Conservation (phyloP, 768 basidiomycete genomes). For the Kwoniella sp. region DNA sequence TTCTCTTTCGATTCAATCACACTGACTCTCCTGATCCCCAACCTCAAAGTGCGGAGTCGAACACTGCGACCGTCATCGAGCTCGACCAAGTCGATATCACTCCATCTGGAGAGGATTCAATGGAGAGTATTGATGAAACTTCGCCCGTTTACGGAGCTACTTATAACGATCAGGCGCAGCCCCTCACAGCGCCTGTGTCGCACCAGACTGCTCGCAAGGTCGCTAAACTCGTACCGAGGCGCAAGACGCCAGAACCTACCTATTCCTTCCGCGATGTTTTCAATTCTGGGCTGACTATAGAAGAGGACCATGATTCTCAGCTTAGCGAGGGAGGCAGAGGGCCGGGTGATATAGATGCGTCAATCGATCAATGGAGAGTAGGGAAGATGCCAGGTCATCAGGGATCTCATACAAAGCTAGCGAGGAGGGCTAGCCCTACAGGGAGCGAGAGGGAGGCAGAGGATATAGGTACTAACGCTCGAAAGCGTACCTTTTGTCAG, state of each 20-base stretch:
- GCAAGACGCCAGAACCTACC: slow-evolving; percentile 6
- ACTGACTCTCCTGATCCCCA: not conserved
- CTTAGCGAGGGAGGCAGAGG: not conserved
- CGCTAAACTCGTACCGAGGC: slow-evolving; percentile 8
- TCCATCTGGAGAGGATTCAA: not conserved
- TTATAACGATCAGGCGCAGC: no score
- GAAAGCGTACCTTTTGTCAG: slow-evolving; percentile 18
- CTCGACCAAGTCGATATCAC: not conserved
- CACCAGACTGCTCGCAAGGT: no score
- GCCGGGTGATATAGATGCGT: slow-evolving; percentile 1
- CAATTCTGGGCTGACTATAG: not conserved
- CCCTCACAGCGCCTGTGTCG: no score
- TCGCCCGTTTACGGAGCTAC: no score
- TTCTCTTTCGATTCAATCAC: not conserved
- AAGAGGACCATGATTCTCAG: not conserved
- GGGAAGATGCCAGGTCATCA: slow-evolving; percentile 37
- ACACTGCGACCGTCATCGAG: not conserved
- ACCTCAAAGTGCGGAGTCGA: no score
- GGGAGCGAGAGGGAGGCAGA: not conserved
- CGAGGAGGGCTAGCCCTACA: not conserved
- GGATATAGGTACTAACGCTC: not conserved
- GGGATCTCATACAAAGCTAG: slow-evolving; percentile 18
- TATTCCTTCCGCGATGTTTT: slow-evolving; percentile 1
- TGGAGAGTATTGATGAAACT: slow-evolving; percentile 11
- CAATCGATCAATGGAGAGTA: slow-evolving; percentile 31